Base-by-base conservation (phyloP, 495 filamentous ascomycete genomes). In the Cryomyces minteri region DNA sequence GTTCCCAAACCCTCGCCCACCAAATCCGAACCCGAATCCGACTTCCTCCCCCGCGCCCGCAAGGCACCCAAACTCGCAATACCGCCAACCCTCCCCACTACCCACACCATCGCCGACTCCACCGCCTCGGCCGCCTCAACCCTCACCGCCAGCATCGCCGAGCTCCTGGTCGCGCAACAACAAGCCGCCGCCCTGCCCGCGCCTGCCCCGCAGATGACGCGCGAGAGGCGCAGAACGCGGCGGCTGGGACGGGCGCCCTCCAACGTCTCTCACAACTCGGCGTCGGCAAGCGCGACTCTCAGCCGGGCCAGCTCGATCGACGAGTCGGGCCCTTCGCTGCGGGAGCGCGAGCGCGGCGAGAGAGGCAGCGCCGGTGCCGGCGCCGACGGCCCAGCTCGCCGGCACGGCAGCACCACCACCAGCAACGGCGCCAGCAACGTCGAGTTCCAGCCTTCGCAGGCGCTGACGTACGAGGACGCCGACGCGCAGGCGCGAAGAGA, bases 381-480 rank as follows among this genome's bases (percentile, higher is more conserved):
- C 34, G 34, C 34, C 34, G 34, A 37, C 9, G 34, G 34, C 8
- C 1, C 18, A 25, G 18, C 18, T 25, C 18, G 18, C 18, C 18
- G 18, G 18, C 18, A 25, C 18, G 18, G 41, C 18, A 25, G 18
- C 18, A 25, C 18, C 18, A 25, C 18, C 18, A 52, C 11, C 40
- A 32, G 11, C 36, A 32, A 37, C 11, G 11, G 25, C 32, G 14
- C 6, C 34, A 36, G 41, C 10, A 31, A 39, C 25, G 32, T 38
- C 39, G 50, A 41, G 36, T 48, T 47, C 43, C 45, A 52, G 39
- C 48, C 55, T 4, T 54, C 50, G 14, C 60, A 63, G 45, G 43
- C 45, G 12, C 46, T 63, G 31, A 45, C 47, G 7, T 63, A 58
- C 48, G 60, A 61, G 45, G 54, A 61, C n/a, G 50, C 53, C 6